These are phyloP conservation scores for Pholiota adiposa DNA, from an alignment of 1,284 basidiomycete species.

Conservation along the genomic window DNA sequence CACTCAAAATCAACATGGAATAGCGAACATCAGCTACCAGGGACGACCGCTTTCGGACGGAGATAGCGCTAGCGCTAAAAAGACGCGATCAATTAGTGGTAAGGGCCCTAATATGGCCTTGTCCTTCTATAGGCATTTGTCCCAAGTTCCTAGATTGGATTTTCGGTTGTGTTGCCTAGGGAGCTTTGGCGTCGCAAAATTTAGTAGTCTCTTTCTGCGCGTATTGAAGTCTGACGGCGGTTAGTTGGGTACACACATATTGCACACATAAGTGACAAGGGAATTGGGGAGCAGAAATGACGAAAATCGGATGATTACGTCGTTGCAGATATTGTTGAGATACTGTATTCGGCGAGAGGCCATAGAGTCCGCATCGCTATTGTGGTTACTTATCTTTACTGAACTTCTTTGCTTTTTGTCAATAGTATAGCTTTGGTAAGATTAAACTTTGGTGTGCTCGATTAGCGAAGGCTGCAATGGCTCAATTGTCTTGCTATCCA, in stretches of 20 bases:
- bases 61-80: neutral
- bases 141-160: neutral
- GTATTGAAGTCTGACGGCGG: too few species aligned
- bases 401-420: conserved; percentile 14
- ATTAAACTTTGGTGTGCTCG: neutral
- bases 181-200: neutral
- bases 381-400: neutral
- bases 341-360: conserved; percentile 4
- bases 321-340: neutral
- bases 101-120: conserved; percentile 1
- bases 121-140: neutral
- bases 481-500: conserved; percentile 21
- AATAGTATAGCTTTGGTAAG: conserved; percentile 2
- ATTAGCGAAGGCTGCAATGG: conserved; percentile 4
- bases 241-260: too few species aligned
- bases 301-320: conserved; percentile 3
- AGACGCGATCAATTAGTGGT: neutral
- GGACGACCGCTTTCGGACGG: neutral
- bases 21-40: too few species aligned
- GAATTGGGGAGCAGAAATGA: neutral
- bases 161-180: neutral
- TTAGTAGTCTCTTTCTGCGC: neutral
- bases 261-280: neutral
- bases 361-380: conserved; percentile 1
- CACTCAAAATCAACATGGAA: too few species aligned